Percentiles rank a stretch among this genome's conserved stretches.
phyloP scores from a whole-genome alignment of 441 rosid species.

The Syzygium syzygioides region DNA sequence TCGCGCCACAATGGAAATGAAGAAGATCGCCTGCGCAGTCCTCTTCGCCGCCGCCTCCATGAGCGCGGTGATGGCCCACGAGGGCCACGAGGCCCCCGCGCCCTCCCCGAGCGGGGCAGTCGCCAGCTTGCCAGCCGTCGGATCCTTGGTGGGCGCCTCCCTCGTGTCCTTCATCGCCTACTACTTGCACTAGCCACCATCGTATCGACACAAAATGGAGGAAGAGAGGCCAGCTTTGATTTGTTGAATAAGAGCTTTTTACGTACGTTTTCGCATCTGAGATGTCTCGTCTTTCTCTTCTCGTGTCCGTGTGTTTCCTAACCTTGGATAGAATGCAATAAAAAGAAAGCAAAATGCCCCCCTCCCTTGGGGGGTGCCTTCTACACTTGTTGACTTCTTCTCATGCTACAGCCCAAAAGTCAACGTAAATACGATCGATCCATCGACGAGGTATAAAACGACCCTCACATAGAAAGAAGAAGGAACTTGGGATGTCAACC shows the following conservation, averaged over 20 bases:
- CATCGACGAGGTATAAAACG: background rate
- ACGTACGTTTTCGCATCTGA: background rate
- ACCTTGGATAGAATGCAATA: background rate
- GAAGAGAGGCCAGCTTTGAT: background rate
- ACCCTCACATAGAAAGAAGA: background rate
- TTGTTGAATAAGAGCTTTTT: background rate
- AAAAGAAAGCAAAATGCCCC: background rate
- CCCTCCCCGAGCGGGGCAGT: conserved; percentile 16
- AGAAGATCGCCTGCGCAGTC: conserved; percentile 56
- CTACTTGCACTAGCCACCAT: conserved; percentile 9
- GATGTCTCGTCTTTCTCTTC: background rate
- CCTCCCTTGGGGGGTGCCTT: background rate
- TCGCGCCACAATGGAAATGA: conserved; percentile 45
- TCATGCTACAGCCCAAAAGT: background rate
- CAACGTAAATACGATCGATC: background rate
- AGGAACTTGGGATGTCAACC: background rate
- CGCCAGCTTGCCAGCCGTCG: conserved; percentile 13
- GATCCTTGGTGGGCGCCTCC: conserved; percentile 20
- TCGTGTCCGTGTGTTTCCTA: background rate
- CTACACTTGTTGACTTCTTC: background rate
- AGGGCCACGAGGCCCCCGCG: conserved; percentile 15
- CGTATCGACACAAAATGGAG: background rate
- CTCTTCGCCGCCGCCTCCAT: conserved; percentile 53
- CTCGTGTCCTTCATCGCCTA: conserved; percentile 20
- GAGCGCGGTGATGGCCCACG: conserved; percentile 45